phyloP scores from a whole-genome alignment of 163 green algal genomes.

The Volvox carteri region DNA sequence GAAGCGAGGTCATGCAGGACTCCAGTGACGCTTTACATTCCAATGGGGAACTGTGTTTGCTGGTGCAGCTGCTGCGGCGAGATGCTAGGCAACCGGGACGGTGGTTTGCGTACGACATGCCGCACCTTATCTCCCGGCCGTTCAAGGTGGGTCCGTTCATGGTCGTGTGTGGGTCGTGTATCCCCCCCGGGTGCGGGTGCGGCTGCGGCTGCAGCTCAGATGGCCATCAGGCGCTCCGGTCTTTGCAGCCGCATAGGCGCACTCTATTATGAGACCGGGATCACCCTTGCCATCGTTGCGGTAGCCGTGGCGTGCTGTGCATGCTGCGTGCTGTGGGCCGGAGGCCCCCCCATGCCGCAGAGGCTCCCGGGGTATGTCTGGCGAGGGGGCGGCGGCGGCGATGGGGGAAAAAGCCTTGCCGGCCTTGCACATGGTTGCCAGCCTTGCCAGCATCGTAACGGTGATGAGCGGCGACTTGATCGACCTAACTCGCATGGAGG shows the following conservation, averaged over 20 bases:
- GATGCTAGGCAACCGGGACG: neutral
- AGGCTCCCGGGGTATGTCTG: too few relatives aligned
- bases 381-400: too few relatives aligned
- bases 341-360: too few relatives aligned
- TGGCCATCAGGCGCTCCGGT: neutral
- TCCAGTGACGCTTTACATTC: neutral
- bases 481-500: too few relatives aligned
- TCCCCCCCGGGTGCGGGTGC: neutral
- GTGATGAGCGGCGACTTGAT: too few relatives aligned
- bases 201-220: neutral
- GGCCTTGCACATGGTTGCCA: too few relatives aligned
- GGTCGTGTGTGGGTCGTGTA: neutral
- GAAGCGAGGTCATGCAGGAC: neutral
- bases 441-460: too few relatives aligned
- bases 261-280: too few relatives aligned
- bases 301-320: too few relatives aligned
- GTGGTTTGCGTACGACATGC: constrained; percentile 21
- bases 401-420: too few relatives aligned
- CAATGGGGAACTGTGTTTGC: constrained; percentile 15
- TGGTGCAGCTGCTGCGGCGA: constrained; percentile 45
- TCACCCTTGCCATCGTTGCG: too few relatives aligned
- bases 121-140: constrained; percentile 18
- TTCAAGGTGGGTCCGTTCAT: neutral
- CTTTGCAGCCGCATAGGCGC: neutral
- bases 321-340: too few relatives aligned